These are phyloP conservation scores for Penicillium antarcticum DNA, from an alignment of 495 filamentous ascomycete genomes.

Conservation along the genomic window DNA sequence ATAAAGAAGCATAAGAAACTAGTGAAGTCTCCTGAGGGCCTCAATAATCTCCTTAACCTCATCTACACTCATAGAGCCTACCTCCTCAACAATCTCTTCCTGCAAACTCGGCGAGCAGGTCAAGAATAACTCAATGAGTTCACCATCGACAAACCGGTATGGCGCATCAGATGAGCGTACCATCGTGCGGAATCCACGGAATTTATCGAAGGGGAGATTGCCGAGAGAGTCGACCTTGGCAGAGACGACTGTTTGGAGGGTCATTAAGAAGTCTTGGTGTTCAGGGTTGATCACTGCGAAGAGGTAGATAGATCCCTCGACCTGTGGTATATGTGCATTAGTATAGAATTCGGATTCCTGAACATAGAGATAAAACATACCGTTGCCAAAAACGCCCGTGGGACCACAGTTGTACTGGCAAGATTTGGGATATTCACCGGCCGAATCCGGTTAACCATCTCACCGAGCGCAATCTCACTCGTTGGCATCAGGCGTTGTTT, in stretches of 20 bases:
- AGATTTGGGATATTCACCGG: conserved; percentile 56
- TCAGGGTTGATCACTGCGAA: conserved; percentile 70
- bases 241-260: conserved; percentile 70
- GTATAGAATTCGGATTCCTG: too few species aligned
- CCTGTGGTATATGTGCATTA: conserved; percentile 38
- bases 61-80: conserved; percentile 60
- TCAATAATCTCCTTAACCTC: conserved; percentile 70
- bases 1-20: not conserved
- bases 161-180: conserved; percentile 72
- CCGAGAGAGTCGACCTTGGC: conserved; percentile 65
- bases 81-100: conserved; percentile 56
- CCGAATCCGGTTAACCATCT: conserved; percentile 86
- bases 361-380: conserved; percentile 48
- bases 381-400: conserved; percentile 85
- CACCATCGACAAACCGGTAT: conserved; percentile 86
- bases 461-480: conserved; percentile 79
- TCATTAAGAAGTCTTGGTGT: conserved; percentile 76
- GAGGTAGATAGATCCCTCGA: conserved; percentile 89
- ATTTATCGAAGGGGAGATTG: conserved; percentile 68
- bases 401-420: conserved; percentile 62
- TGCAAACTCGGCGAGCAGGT: conserved; percentile 62
- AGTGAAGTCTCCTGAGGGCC: conserved; percentile 70
- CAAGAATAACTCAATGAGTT: conserved; percentile 83
- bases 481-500: conserved; percentile 65
- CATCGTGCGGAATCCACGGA: conserved; percentile 71